Evolutionary conservation across 208 protist genomes (phyloP), one percentile per base, ranked within the genome.

Genomic region (Trypanosoma grayi): DNA sequence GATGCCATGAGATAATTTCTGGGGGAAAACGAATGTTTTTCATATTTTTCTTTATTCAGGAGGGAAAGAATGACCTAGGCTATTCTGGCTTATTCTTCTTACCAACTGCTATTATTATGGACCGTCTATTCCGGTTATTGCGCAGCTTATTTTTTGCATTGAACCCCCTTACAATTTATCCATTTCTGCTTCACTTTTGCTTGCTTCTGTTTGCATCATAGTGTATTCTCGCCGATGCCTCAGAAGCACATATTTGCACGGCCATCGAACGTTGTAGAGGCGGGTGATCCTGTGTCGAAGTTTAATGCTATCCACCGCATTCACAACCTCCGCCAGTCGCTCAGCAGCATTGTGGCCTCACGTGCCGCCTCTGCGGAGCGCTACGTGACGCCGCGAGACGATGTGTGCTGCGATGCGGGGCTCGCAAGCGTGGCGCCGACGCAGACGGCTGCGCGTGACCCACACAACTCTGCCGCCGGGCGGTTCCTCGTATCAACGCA

Each of bases 331-430:
- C 59, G 52, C 16, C 48, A 60, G 20, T 69, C 73, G 2, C 47
- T 80, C 8, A 47, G 62, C 28, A 36, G 48, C 25, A 68, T 80
- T 52, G 73, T 80, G 2, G 52, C 73, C 18, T 80, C 63, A 6
- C 51, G 63, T 2, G 30, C 40, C 6, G 40, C 45, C 4, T 69
- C 63, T 11, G 24, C 45, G n/a, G 52, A 61, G 34, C 63, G 63
- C n/a, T 9, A 0, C 5, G n/a, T 8, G 8, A 55, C 47, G 4
- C 60, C 60, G 39, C 60, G 28, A 28, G 18, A 34, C 3, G 28
- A 47, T 27, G 9, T 9, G 16, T 11, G 22, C 4, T 8, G 27
- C n/a, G 25, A 50, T 28, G 7, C 41, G 28, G 5, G 50, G 33
- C 18, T 28, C 1, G 25, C 10, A 16, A 44, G 33, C 22, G 3